phyloP scores from a whole-genome alignment of 257 asterid species.

The Cinchona pubescens region DNA sequence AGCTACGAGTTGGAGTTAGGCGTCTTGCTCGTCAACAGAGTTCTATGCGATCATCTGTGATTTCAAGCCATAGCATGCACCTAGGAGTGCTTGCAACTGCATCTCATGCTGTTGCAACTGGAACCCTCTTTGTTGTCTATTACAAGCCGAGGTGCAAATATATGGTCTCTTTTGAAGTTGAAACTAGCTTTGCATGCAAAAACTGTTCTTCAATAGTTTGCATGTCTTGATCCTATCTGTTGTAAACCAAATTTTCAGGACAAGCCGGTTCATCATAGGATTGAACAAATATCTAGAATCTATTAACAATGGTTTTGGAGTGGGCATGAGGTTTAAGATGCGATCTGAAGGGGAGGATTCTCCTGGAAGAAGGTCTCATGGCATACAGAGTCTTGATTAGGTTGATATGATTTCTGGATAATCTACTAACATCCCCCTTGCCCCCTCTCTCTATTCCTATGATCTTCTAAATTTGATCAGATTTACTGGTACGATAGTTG shows the following conservation, averaged over 20 bases:
- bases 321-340: slow-evolving; percentile 60
- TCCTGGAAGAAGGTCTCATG: slow-evolving; percentile 43
- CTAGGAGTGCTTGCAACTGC: slow-evolving; percentile 61
- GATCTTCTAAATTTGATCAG: slow-evolving; percentile 25
- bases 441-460: background rate
- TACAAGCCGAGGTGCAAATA: slow-evolving; percentile 45
- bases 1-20: slow-evolving; percentile 51
- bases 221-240: background rate
- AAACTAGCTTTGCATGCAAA: background rate
- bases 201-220: background rate
- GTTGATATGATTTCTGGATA: background rate
- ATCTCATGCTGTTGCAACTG: slow-evolving; percentile 48
- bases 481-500: slow-evolving; percentile 75
- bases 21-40: slow-evolving; percentile 40
- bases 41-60: slow-evolving; percentile 50
- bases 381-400: background rate
- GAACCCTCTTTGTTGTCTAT: slow-evolving; percentile 41
- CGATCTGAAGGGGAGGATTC: slow-evolving; percentile 52
- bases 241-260: slow-evolving; percentile 31
- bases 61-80: slow-evolving; percentile 64
- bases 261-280: slow-evolving; percentile 46
- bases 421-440: background rate
- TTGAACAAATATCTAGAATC: slow-evolving; percentile 45
- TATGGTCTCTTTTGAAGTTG: background rate
- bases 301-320: slow-evolving; percentile 35